These are phyloP conservation scores for Amanita pseudoporphyria DNA, from an alignment of 768 basidiomycete species.

Conservation along the genomic window DNA sequence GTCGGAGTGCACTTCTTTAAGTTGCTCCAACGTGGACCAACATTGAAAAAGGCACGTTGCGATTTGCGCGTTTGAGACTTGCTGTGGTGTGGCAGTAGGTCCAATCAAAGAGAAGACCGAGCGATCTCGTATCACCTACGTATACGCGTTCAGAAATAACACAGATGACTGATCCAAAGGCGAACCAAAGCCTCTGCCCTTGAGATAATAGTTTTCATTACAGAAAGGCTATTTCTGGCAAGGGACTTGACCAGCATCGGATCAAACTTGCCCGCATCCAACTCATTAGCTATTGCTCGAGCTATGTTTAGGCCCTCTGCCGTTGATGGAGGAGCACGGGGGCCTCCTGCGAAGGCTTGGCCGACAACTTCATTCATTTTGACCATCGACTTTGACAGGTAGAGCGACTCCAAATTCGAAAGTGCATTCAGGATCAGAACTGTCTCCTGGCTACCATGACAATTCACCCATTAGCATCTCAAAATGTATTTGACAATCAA, in stretches of 20 bases:
- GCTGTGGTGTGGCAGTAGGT: slow-evolving; percentile 70
- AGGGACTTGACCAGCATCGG: slow-evolving; percentile 76
- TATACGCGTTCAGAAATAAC: not conserved
- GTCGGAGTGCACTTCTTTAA: slow-evolving; percentile 61
- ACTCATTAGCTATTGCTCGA: slow-evolving; percentile 76
- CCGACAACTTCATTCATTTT: slow-evolving; percentile 78
- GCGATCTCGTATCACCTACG: slow-evolving; percentile 67
- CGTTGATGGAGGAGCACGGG: slow-evolving; percentile 59
- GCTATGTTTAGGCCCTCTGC: slow-evolving; percentile 73
- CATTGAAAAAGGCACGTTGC: slow-evolving; percentile 75
- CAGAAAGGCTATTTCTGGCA: slow-evolving; percentile 59
- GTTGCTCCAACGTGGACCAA: slow-evolving; percentile 55
- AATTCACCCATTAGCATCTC: not conserved
- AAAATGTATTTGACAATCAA: not conserved
- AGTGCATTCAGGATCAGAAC: slow-evolving; percentile 79
- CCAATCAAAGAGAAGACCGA: slow-evolving; percentile 68
- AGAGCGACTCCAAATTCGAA: slow-evolving; percentile 78
- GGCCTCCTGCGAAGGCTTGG: slow-evolving; percentile 66
- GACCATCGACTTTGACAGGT: slow-evolving; percentile 74
- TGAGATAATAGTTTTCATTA: slow-evolving; percentile 58
- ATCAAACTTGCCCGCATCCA: slow-evolving; percentile 90
- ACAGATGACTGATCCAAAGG: not conserved
- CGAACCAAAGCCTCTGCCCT: slow-evolving; percentile 65
- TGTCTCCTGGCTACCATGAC: slow-evolving; percentile 69
- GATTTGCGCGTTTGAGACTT: slow-evolving; percentile 66